phyloP scores from a whole-genome alignment of 192 early-diverging fungal genomes.

The Obelidium mucronatum region DNA sequence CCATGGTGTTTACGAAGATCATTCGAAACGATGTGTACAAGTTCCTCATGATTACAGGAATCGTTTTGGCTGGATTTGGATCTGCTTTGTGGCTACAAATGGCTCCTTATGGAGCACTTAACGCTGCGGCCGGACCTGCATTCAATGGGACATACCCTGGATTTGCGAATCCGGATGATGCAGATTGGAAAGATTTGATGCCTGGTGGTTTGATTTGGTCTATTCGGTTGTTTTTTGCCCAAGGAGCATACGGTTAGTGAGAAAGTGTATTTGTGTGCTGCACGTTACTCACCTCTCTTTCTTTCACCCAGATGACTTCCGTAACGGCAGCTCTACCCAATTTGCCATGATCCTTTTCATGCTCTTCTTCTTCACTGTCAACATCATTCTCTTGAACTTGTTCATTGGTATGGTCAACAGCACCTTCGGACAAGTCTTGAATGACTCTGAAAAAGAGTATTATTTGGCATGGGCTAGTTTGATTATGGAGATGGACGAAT shows the following conservation, averaged over 20 bases:
- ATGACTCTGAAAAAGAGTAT: conserved; percentile 16
- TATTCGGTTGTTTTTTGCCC: conserved; percentile 21
- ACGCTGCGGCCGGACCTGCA: neutral
- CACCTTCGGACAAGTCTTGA: conserved; percentile 22
- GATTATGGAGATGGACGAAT: conserved; percentile 37
- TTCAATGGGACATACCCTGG: neutral
- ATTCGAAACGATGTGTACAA: conserved; percentile 10
- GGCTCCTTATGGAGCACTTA: conserved; percentile 12
- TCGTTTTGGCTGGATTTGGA: conserved; percentile 29
- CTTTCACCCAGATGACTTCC: conserved; percentile 20
- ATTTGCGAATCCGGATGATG: neutral
- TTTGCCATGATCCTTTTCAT: conserved; percentile 32
- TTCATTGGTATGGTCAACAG: conserved; percentile 36
- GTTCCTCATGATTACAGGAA: conserved; percentile 4
- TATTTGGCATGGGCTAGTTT: conserved; percentile 17
- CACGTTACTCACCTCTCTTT: neutral
- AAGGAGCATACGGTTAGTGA: conserved; percentile 27
- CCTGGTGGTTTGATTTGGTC: conserved; percentile 27
- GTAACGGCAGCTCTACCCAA: neutral
- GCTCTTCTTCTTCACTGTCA: conserved; percentile 16
- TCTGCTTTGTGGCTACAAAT: conserved; percentile 31
- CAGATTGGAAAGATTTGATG: conserved; percentile 18
- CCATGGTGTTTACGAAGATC: conserved; percentile 22
- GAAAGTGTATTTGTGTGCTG: neutral
- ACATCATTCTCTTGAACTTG: conserved; percentile 37